A percentile compares a stretch with the other conserved stretches of the same genome.
phyloP scores from a whole-genome alignment of 345 rosid species.

The Viola odorata region DNA sequence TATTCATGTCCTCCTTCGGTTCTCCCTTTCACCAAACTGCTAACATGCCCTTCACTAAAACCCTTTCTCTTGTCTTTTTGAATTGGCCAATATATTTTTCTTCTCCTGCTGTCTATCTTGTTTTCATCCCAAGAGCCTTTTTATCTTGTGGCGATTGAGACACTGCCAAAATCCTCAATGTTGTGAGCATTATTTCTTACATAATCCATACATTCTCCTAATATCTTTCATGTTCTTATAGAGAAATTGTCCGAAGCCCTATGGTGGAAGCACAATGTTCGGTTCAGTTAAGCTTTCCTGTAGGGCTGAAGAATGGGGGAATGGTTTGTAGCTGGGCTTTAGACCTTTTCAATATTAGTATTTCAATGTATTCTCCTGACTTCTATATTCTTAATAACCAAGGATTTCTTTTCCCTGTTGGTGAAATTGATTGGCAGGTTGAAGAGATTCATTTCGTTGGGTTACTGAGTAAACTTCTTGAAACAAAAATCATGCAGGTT shows the following conservation, averaged over 20 bases:
- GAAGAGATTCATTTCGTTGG: conserved; percentile 75
- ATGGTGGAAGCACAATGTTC: conserved; percentile 94
- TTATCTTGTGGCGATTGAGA: background rate
- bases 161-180: background rate
- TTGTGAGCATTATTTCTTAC: background rate
- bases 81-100: too few species aligned
- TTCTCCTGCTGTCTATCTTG: too few species aligned
- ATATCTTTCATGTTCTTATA: conserved; percentile 29
- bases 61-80: too few species aligned
- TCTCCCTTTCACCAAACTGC: too few species aligned
- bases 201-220: conserved; percentile 10
- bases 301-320: conserved; percentile 70
- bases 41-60: too few species aligned
- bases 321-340: conserved; percentile 45
- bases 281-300: conserved; percentile 89
- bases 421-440: conserved; percentile 36
- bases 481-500: conserved; percentile 76
- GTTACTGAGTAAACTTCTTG: conserved; percentile 76
- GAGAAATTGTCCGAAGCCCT: conserved; percentile 79
- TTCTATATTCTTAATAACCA: conserved; percentile 4
- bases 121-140: background rate
- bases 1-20: background rate
- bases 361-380: background rate
- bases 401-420: conserved; percentile 11
- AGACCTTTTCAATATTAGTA: conserved; percentile 4